Percentiles rank a stretch among this genome's conserved stretches.
Conservation (phyloP, 441 rosid species). For the Erysimum cheiri region DNA sequence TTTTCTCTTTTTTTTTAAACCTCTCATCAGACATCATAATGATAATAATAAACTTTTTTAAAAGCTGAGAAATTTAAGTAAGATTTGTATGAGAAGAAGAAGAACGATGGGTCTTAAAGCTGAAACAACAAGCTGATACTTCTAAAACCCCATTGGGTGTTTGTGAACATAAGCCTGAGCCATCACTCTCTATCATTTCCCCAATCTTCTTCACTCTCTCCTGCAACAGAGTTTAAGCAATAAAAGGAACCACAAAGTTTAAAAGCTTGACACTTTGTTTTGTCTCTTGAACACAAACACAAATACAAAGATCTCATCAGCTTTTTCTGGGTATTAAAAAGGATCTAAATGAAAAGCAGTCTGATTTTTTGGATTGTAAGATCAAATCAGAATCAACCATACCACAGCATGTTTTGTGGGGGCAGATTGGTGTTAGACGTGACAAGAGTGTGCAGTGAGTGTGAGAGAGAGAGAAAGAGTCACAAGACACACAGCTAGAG, state of each 20-base stretch:
- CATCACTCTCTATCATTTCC: constrained; percentile 52
- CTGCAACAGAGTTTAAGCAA: constrained; percentile 49
- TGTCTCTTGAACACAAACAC: constrained; percentile 30
- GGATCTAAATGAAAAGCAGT: constrained; percentile 6
- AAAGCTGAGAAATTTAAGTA: constrained; percentile 21
- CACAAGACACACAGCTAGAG: constrained; percentile 42
- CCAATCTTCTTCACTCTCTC: constrained; percentile 57
- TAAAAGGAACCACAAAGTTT: constrained; percentile 17
- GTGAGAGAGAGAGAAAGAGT: constrained; percentile 29
- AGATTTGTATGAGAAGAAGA: constrained; percentile 38
- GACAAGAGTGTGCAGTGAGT: constrained; percentile 40
- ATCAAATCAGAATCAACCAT: constrained; percentile 33
- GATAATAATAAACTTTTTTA: neutral
- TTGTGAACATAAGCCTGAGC: constrained; percentile 46
- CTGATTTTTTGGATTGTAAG: constrained; percentile 21
- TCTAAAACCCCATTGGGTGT: constrained; percentile 69
- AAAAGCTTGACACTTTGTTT: constrained; percentile 8
- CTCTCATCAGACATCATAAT: constrained; percentile 24
- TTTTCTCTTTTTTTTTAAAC: constrained; percentile 1
- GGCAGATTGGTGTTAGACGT: constrained; percentile 36
- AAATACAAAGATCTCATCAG: constrained; percentile 20
- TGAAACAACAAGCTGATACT: constrained; percentile 46
- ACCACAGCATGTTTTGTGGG: constrained; percentile 37
- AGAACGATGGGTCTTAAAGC: constrained; percentile 36
- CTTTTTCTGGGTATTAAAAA: constrained; percentile 20